These are phyloP conservation scores for Bathelium albidoporum DNA, from an alignment of 495 filamentous ascomycete genomes.

Conservation along the genomic window DNA sequence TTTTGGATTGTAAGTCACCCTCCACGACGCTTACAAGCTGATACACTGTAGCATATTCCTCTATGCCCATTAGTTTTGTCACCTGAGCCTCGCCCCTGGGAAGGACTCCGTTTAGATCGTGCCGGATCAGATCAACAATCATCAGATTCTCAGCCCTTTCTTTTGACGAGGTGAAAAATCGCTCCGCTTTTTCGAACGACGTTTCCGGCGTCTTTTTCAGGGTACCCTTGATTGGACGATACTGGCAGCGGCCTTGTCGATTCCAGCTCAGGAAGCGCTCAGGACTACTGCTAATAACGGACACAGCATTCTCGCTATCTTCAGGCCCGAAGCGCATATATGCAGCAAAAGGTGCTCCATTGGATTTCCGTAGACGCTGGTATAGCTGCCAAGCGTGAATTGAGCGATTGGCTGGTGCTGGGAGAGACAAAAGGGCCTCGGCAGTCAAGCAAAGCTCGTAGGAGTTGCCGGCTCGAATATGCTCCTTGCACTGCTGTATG, in stretches of 20 bases:
- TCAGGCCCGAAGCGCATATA: constrained; percentile 54
- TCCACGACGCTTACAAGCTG: constrained; percentile 84
- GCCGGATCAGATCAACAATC: constrained; percentile 91
- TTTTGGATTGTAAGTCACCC: constrained; percentile 42
- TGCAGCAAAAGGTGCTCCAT: constrained; percentile 80
- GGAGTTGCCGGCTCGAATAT: constrained; percentile 68
- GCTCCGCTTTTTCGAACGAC: constrained; percentile 57
- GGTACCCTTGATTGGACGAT: constrained; percentile 92
- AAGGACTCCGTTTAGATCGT: constrained; percentile 77
- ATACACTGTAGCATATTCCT: constrained; percentile 81
- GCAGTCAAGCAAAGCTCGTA: constrained; percentile 90
- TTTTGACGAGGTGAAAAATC: constrained; percentile 65
- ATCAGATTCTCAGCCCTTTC: constrained; percentile 95
- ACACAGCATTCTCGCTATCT: constrained; percentile 34
- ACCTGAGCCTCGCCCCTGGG: constrained; percentile 58
- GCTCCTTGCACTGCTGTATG: constrained; percentile 58
- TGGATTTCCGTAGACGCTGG: constrained; percentile 54
- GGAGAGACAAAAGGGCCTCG: constrained; percentile 52
- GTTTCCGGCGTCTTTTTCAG: constrained; percentile 58
- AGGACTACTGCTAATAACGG: constrained; percentile 75
- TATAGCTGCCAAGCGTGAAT: constrained; percentile 57
- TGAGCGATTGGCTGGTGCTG: constrained; percentile 18
- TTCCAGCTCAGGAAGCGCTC: constrained; percentile 80
- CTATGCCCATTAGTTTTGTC: constrained; percentile 64
- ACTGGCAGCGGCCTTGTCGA: constrained; percentile 45